These are phyloP conservation scores for Colletotrichum viniferum DNA, from an alignment of 2,329 filamentous ascomycete species.

Conservation along the genomic window DNA sequence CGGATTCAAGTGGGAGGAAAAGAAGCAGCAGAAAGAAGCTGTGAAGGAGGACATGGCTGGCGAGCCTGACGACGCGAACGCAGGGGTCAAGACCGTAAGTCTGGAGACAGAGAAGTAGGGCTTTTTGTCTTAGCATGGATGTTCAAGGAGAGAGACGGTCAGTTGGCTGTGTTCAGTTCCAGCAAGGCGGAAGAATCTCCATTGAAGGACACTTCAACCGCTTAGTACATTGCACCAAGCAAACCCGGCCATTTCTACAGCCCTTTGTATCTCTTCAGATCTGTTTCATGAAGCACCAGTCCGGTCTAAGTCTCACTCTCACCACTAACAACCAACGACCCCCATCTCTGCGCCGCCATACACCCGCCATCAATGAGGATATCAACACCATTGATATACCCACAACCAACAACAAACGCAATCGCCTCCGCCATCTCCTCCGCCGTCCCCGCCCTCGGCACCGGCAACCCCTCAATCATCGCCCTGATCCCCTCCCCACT, in stretches of 20 bases:
- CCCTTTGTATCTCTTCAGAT: not conserved
- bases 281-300: not conserved
- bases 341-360: not conserved
- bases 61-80: not conserved
- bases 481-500: not conserved
- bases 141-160: not conserved
- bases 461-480: not conserved
- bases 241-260: not conserved
- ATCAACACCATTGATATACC: not conserved
- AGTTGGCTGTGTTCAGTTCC: not conserved
- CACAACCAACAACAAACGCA: not conserved
- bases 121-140: not conserved
- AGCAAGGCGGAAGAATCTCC: not conserved
- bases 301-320: not conserved
- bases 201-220: not conserved
- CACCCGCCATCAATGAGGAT: not conserved
- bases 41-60: not conserved
- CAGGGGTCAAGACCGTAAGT: not conserved
- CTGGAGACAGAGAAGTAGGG: not conserved
- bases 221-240: not conserved
- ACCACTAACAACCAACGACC: not conserved
- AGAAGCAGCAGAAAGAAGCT: not conserved
- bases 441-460: not conserved
- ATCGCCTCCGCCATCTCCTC: slow-evolving; percentile 6
- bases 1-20: slow-evolving; percentile 2